These are phyloP conservation scores for Pseudevernia furfuracea DNA, from an alignment of 495 filamentous ascomycete genomes.

Conservation along the genomic window DNA sequence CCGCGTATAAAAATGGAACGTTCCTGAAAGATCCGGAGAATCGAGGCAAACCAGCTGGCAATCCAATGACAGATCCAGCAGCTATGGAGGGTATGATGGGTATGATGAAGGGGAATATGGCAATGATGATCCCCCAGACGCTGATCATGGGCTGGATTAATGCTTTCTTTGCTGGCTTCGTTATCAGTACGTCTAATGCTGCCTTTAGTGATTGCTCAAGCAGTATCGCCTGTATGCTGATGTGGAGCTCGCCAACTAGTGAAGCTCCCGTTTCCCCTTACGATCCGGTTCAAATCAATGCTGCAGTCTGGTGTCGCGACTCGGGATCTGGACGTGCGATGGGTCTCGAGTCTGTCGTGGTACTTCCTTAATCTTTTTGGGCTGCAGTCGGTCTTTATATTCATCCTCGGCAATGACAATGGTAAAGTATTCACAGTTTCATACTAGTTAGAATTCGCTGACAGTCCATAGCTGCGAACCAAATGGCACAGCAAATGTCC, in stretches of 20 bases:
- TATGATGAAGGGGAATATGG: conserved; percentile 99
- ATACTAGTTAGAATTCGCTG: not conserved
- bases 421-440: conserved; percentile 40
- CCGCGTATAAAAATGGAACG: conserved; percentile 70
- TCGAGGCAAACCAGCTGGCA: conserved; percentile 78
- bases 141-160: conserved; percentile 99
- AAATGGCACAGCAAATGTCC: conserved; percentile 91
- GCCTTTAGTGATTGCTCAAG: not conserved
- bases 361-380: conserved; percentile 97
- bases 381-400: conserved; percentile 94
- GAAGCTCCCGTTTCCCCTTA: conserved; percentile 97
- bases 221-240: not conserved
- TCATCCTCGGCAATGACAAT: conserved; percentile 91
- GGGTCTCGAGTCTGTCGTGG: conserved; percentile 98
- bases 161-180: conserved; percentile 95
- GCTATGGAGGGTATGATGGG: conserved; percentile 99
- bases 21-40: conserved; percentile 84
- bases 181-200: conserved; percentile 63
- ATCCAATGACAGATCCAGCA: conserved; percentile 94
- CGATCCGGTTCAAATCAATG: conserved; percentile 98
- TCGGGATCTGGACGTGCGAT: conserved; percentile 89
- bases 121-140: conserved; percentile 98
- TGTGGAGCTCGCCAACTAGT: conserved; percentile 44
- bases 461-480: conserved; percentile 66
- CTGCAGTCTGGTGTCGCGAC: conserved; percentile 93